Evolutionary conservation across 495 filamentous ascomycete species (phyloP).

Genomic region (Chaetomium cochliodes): DNA sequence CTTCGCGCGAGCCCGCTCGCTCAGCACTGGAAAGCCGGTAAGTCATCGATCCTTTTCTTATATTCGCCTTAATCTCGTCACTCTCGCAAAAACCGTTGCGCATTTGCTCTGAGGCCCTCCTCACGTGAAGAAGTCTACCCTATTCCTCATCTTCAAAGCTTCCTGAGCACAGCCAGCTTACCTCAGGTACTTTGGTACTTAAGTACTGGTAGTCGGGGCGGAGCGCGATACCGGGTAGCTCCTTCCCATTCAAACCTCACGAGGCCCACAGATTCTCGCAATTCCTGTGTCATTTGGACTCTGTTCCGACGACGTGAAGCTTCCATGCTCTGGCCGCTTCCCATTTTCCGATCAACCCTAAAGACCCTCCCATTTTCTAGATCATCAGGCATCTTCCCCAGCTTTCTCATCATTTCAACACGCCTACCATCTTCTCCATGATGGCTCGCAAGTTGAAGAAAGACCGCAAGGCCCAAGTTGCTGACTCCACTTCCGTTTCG

Average conservation of each 20-base stretch:
- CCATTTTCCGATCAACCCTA: background rate
- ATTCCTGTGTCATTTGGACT: background rate
- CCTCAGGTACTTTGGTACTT: no score
- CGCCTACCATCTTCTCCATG: background rate
- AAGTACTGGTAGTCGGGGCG: background rate
- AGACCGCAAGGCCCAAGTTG: background rate
- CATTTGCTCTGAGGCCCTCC: background rate
- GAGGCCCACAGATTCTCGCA: background rate
- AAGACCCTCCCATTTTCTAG: background rate
- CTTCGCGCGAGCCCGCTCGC: background rate
- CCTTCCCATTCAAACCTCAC: background rate
- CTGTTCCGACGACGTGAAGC: background rate
- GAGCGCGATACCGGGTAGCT: background rate
- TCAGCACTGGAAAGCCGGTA: background rate
- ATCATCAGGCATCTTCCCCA: background rate
- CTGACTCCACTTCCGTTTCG: background rate
- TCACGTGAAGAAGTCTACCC: background rate
- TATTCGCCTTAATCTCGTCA: background rate
- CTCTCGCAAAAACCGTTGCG: background rate
- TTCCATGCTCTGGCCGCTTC: background rate
- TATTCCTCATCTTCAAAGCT: background rate
- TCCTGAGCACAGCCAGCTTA: background rate
- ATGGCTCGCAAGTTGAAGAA: constrained; percentile 2
- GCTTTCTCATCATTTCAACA: background rate
- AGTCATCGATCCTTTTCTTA: background rate